phyloP scores from a whole-genome alignment of 2,329 filamentous ascomycete genomes.

The Paracoccidioides brasiliensis region DNA sequence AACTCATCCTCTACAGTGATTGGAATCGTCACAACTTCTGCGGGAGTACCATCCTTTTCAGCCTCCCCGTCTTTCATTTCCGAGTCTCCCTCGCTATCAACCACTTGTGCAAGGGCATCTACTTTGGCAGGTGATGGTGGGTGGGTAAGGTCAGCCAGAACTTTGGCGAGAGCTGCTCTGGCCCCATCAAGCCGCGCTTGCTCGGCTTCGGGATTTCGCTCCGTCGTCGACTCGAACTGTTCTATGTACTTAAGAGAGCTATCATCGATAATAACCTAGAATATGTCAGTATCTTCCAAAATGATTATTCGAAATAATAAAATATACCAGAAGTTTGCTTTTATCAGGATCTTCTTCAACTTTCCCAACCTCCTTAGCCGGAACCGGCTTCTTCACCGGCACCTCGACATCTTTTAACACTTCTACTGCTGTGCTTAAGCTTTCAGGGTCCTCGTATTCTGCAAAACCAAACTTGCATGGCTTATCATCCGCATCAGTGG shows the following conservation, averaged over 20 bases:
- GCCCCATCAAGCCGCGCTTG: constrained; percentile 59
- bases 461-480: constrained; percentile 86
- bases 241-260: constrained; percentile 75
- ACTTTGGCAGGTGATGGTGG: constrained; percentile 40
- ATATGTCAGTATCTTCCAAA: constrained; percentile 13
- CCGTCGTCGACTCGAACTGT: constrained; percentile 57
- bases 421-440: constrained; percentile 71
- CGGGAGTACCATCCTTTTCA: constrained; percentile 46
- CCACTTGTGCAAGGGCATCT: constrained; percentile 30
- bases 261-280: constrained; percentile 58
- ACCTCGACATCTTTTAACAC: constrained; percentile 71
- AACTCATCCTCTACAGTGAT: constrained; percentile 83
- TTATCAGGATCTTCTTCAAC: constrained; percentile 49
- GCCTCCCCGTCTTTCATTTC: constrained; percentile 52
- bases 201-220: constrained; percentile 47
- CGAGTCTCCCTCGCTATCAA: constrained; percentile 53
- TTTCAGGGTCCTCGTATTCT: constrained; percentile 84
- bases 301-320: not conserved
- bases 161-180: constrained; percentile 52
- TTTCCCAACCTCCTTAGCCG: constrained; percentile 25
- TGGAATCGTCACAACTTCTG: constrained; percentile 82
- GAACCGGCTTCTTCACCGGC: constrained; percentile 60
- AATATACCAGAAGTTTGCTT: constrained; percentile 50
- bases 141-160: constrained; percentile 59
- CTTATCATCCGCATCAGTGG: constrained; percentile 64